These are phyloP conservation scores for Stylonectria norvegica DNA, from an alignment of 2,329 filamentous ascomycete genomes.

Conservation along the genomic window DNA sequence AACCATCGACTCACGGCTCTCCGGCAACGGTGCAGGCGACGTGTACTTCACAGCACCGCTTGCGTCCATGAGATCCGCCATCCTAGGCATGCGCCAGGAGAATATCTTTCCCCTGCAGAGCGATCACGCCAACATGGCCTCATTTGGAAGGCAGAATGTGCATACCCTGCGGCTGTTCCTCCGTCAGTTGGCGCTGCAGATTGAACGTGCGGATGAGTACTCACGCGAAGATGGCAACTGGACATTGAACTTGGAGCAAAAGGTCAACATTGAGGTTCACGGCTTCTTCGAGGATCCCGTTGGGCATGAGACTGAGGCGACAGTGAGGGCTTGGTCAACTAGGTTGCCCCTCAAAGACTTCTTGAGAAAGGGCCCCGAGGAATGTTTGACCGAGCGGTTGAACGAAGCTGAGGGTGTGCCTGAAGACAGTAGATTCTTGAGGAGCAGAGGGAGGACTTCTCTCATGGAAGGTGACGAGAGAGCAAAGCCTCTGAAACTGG, in stretches of 20 bases:
- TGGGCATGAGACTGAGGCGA: conserved; percentile 27
- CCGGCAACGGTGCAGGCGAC: conserved; percentile 40
- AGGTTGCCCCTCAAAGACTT: conserved; percentile 53
- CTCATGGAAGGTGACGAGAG: conserved; percentile 12
- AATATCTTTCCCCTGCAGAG: conserved; percentile 52
- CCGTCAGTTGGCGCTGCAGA: conserved; percentile 31
- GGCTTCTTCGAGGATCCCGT: conserved; percentile 59
- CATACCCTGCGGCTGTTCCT: conserved; percentile 45
- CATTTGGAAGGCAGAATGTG: conserved; percentile 49
- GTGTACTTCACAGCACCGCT: conserved; percentile 59
- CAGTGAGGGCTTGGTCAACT: conserved; percentile 50
- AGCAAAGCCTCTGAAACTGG: not conserved
- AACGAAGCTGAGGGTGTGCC: conserved; percentile 36
- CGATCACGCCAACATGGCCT: conserved; percentile 53
- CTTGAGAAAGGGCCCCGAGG: conserved; percentile 51
- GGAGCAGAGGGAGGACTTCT: conserved; percentile 26
- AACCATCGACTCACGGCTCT: conserved; percentile 57
- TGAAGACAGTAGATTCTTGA: conserved; percentile 30
- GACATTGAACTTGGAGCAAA: conserved; percentile 47
- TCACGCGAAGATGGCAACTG: conserved; percentile 36
- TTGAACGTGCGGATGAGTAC: conserved; percentile 33
- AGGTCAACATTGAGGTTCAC: conserved; percentile 53
- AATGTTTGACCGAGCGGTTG: conserved; percentile 52
- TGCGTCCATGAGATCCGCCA: conserved; percentile 54
- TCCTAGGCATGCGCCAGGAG: conserved; percentile 50